Evolutionary conservation across 331 rosid genomes (phyloP), one percentile per base, ranked within the genome.

Genomic region (Ulmus americana): DNA sequence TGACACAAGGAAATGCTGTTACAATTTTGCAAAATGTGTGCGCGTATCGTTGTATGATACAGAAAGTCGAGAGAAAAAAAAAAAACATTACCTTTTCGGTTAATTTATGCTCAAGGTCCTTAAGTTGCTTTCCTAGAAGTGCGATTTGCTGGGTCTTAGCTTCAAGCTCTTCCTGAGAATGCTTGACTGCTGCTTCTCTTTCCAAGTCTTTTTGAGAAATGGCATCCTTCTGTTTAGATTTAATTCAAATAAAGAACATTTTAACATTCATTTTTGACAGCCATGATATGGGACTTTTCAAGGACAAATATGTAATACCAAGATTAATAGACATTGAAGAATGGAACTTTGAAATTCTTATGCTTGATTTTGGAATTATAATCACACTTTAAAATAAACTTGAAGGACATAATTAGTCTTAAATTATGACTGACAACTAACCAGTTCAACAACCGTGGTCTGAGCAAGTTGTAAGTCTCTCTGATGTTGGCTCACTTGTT

Each of bases 121-220:
- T 77, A 53, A 87, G 64, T 77, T 83, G 91, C 77, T 88, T 77
- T 67, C 77, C 82, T 45, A 89, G 76, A 74, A 84, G 70, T 63
- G 73, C 16, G 28, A 85, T 70, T 71, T 87, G 87, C 40, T 72
- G 85, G 74, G 79, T 80, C 82, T 85, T 92, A 13, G 76, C 78
- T 85, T 89, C 97, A 74, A 83, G 81, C 76, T 82, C 86, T 61
- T 80, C 84, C 56, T 70, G 76, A 68, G 97, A 85, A 60, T 44
- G 82, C 79, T 83, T 83, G 76, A 74, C 64, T 22, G 85, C 39
- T 28, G 78, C 79, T 69, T 84, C 95, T 39, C 67, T 67, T 72
- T 92, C 87, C 71, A 68, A 52, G 70, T 64, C 82, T 60, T 71
- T 86, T 69, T 79, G 78, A 71, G 86, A 79, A 58, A 78, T 73